Evolutionary conservation across 2,329 filamentous ascomycete species (phyloP), one percentile per base, ranked within the genome.

Genomic region (Fusarium penzigii): DNA sequence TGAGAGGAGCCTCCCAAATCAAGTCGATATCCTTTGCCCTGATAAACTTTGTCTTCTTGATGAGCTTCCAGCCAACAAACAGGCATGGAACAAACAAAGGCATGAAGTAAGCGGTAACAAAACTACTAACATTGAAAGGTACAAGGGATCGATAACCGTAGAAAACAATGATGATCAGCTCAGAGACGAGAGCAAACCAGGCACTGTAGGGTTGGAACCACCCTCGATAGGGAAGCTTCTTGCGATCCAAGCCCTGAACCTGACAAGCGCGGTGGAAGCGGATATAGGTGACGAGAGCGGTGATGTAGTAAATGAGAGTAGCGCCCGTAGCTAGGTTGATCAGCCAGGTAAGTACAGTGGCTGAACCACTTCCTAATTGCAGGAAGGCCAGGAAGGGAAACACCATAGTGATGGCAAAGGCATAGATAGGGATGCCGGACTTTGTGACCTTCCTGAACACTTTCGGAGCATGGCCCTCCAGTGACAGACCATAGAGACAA

Each of bases 221-320:
- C 12, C 79, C 83, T 29, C 65, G 73, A 70, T 85, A 86, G 2
- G 83, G 81, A 9, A 85, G 70, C 0, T 67, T 68, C 12, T 65
- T 70, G 48, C 84, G 80, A 65, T 78, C 75, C 52, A 78, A 65
- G 17, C 75, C 70, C 63, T 84, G 77, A 1, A 75, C 78, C 54
- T 75, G 70, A 53, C 78, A 75, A 42, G 82, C 83, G 29, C 76
- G 74, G 67, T 79, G 70, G 63, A 74, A 76, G 49, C 72, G 69
- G 41, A 76, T 59, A 63, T 75, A 80, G 17, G 74, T 75, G 45
- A 74, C 57, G 52, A 68, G 68, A 59, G 76, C 75, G 64, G 79
- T 74, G 53, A 86, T 77, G 68, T 82, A 86, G 69, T 84, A 81
- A 65, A 86, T 83, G 59, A 83, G 75, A 39, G 77, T 75, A 29